Base-by-base conservation (phyloP, 139 green algal species). In the Penium margaritaceum region DNA sequence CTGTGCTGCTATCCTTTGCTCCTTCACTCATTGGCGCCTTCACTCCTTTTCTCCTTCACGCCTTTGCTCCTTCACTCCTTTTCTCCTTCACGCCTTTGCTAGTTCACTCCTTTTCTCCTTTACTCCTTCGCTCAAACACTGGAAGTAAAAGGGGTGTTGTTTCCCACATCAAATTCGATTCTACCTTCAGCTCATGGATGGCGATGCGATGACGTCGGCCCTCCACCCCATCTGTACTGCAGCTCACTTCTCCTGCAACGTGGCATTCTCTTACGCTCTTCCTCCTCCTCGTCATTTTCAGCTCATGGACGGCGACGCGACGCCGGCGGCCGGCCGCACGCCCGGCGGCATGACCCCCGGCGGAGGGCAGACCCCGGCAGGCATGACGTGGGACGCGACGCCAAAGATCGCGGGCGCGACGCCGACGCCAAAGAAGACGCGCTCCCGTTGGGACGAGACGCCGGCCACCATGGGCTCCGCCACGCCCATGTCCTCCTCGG, bases 381-480 rank as follows among this genome's bases (percentile, higher is more conserved):
- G 75, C 33, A 80, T 67, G 37, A 66, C 70, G 14, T 83, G 76
- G 76, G 76, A 83, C 46, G 70, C 76, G 9, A 83, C 76, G 17
- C 76, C 76, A 1, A 81, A 81, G 67, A 29, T 60, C 9, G 43
- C 19, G 27, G 38, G 35, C 27, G 77, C 67, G 27, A 77, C 75
- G 14, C 63, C 78, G 1, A 84, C 78, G 2, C 78, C 78, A 7
- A 84, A 84, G 54, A 78, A 61, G 14, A 33, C 51, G 57, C 85
- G 87, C 21, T 91, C 85, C 0, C 84, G 90, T 29, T 95, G 90
- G 90, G 90, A 95, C 68, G 86, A 91, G 70, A 95, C 90, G 0
- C 90, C 90, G 2, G 87, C 86, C 24, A 67, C 41, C 27, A 72
- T 73, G 44, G 81, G 80, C 44, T n/a, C n/a, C n/a, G 88, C 89